These are phyloP conservation scores for Astragalus glycyphyllos DNA, from an alignment of 306 rosid species.

Conservation along the genomic window DNA sequence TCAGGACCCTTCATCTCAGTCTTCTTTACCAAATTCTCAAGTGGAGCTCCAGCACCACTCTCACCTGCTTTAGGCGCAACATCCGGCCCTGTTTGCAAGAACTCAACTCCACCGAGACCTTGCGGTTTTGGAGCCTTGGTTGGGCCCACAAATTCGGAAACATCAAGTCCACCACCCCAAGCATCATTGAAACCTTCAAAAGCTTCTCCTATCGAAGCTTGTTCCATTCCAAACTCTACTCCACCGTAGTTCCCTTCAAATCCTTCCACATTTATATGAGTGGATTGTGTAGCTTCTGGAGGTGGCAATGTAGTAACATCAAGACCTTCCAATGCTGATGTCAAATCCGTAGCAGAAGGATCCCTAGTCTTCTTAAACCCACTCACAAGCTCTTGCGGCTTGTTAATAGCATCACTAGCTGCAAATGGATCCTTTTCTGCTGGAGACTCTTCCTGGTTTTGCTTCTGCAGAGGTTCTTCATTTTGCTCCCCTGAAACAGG, in stretches of 20 bases:
- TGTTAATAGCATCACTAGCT: slow-evolving; percentile 84
- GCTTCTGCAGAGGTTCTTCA: slow-evolving; percentile 57
- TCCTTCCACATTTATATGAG: slow-evolving; percentile 89
- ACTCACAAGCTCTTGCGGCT: slow-evolving; percentile 74
- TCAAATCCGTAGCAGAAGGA: slow-evolving; percentile 79
- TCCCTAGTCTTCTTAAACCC: slow-evolving; percentile 89
- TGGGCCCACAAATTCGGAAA: slow-evolving; percentile 80
- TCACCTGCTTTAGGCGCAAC: slow-evolving; percentile 57
- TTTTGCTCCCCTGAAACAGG: slow-evolving; percentile 57
- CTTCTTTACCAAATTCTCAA: slow-evolving; percentile 66
- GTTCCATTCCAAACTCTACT: slow-evolving; percentile 82
- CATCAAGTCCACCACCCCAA: slow-evolving; percentile 98
- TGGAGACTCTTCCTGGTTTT: slow-evolving; percentile 57
- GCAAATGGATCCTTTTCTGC: slow-evolving; percentile 89
- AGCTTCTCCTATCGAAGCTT: slow-evolving; percentile 79
- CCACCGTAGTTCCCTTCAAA: slow-evolving; percentile 98
- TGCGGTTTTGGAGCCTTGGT: slow-evolving; percentile 60
- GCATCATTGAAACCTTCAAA: slow-evolving; percentile 90
- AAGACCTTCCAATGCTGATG: slow-evolving; percentile 78
- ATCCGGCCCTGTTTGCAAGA: slow-evolving; percentile 79
- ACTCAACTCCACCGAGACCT: slow-evolving; percentile 96
- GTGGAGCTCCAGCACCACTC: slow-evolving; percentile 63
- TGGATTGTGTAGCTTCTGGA: slow-evolving; percentile 90
- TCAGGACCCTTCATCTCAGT: slow-evolving; percentile 92
- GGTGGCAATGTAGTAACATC: slow-evolving; percentile 89